These are phyloP conservation scores for Citrullus mucosospermus DNA, from an alignment of 306 rosid genomes.

Conservation along the genomic window DNA sequence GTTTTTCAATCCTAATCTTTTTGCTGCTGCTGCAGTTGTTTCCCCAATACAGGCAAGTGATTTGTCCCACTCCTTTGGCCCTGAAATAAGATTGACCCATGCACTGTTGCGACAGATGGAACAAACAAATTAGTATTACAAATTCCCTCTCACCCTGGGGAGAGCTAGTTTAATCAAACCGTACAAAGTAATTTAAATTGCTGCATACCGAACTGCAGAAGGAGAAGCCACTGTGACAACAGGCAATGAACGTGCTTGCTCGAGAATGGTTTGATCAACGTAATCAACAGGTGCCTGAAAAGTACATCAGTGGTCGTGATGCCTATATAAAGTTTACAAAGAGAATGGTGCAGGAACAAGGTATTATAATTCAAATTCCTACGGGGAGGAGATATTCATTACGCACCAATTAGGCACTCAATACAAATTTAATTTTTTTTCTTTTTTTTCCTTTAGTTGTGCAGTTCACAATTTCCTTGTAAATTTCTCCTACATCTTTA, in stretches of 20 bases:
- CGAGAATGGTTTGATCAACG: slow-evolving; percentile 42
- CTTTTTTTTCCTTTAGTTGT: not conserved
- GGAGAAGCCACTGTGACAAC: slow-evolving; percentile 94
- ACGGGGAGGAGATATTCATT: not conserved
- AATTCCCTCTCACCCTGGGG: not conserved
- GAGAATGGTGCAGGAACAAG: not conserved
- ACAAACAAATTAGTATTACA: not conserved
- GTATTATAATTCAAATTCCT: not conserved
- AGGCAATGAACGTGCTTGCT: slow-evolving; percentile 69
- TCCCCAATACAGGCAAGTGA: slow-evolving; percentile 93
- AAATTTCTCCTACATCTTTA: not conserved
- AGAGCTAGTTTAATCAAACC: not conserved
- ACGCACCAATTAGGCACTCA: not conserved
- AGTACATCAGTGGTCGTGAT: not conserved
- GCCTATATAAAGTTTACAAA: not conserved
- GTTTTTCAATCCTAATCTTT: slow-evolving; percentile 63
- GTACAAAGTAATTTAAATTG: not conserved
- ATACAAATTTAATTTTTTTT: not conserved
- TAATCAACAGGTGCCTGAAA: slow-evolving; percentile 70
- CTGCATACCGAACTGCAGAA: slow-evolving; percentile 61
- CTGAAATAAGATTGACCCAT: slow-evolving; percentile 63
- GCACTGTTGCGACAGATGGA: slow-evolving; percentile 40
- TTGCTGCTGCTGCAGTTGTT: slow-evolving; percentile 78
- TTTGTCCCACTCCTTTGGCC: slow-evolving; percentile 42
- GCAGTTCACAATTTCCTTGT: not conserved